These are phyloP conservation scores for Keqinozyma sinolaborantium DNA, from an alignment of 1,139 yeast species.

Conservation along the genomic window DNA sequence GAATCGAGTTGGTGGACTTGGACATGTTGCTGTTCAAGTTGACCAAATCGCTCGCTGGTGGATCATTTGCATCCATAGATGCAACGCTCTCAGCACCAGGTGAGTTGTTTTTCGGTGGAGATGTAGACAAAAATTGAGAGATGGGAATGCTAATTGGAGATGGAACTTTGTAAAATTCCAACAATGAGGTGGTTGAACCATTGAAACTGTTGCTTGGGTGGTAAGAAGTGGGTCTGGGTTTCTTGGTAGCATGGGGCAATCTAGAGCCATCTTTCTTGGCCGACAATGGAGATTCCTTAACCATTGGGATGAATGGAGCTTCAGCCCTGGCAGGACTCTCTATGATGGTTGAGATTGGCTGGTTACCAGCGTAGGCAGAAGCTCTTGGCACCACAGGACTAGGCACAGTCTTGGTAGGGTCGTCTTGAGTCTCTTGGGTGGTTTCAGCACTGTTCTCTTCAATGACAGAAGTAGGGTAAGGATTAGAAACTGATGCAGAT, in stretches of 20 bases:
- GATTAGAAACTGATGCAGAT: constrained; percentile 30
- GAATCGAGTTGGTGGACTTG: constrained; percentile 1
- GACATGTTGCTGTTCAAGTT: constrained; percentile 1
- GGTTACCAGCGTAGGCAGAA: constrained; percentile 39
- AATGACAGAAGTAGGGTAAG: constrained; percentile 45
- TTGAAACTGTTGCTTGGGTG: constrained; percentile 79
- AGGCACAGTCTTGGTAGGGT: constrained; percentile 14
- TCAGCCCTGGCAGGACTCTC: constrained; percentile 37
- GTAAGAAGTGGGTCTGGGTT: constrained; percentile 78
- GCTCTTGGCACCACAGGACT: constrained; percentile 30
- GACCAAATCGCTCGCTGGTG: background rate
- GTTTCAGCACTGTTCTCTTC: constrained; percentile 28
- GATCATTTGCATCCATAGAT: background rate
- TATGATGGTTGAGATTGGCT: constrained; percentile 34
- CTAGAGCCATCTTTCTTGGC: constrained; percentile 21
- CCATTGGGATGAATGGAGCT: constrained; percentile 6
- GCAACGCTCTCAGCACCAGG: constrained; percentile 2
- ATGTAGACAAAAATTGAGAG: constrained; percentile 34
- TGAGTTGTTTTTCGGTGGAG: constrained; percentile 28
- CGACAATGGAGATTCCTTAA: background rate
- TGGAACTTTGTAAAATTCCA: constrained; percentile 20
- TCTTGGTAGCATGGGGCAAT: constrained; percentile 45
- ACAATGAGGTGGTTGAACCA: constrained; percentile 47
- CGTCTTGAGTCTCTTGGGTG: constrained; percentile 14
- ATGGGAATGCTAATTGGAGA: constrained; percentile 32